Conservation (phyloP, 73 alveolate species). For the Stentor roeselii region DNA sequence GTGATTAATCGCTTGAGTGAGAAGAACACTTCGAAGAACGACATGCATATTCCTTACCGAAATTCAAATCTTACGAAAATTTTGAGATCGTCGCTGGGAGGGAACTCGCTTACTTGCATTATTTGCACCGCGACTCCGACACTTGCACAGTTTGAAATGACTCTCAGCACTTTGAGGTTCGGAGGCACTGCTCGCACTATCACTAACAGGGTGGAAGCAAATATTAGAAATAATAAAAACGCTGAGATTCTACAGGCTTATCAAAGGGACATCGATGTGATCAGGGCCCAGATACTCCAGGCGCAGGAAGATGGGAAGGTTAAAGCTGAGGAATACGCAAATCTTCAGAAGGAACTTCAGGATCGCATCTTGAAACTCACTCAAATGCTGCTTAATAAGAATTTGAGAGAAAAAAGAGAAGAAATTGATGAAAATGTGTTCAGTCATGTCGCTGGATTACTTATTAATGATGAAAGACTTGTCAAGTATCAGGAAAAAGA, state of each 20-base stretch:
- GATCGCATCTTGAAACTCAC: slow-evolving; percentile 8
- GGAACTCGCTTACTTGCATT: slow-evolving; percentile 93
- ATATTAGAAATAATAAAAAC: slow-evolving; percentile 38
- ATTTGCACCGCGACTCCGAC: slow-evolving; percentile 48
- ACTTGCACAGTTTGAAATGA: slow-evolving; percentile 28
- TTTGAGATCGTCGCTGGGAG: slow-evolving; percentile 93
- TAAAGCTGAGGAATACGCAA: not conserved
- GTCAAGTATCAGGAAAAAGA: not conserved
- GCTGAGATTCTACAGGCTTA: slow-evolving; percentile 31
- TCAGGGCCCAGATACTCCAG: slow-evolving; percentile 57
- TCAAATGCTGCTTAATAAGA: slow-evolving; percentile 1
- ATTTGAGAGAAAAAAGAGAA: not conserved
- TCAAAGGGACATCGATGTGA: slow-evolving; percentile 27
- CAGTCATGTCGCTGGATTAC: not conserved
- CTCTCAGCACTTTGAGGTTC: slow-evolving; percentile 78
- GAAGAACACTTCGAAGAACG: slow-evolving; percentile 33
- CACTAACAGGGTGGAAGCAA: slow-evolving; percentile 80
- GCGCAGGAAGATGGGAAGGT: slow-evolving; percentile 74
- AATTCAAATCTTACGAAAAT: slow-evolving; percentile 95
- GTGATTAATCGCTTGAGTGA: slow-evolving; percentile 73
- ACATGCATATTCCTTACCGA: slow-evolving; percentile 87
- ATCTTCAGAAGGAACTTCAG: not conserved
- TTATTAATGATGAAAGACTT: not conserved
- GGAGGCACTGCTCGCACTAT: slow-evolving; percentile 96
- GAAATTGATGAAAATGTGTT: not conserved